Conservation (phyloP, 2,329 filamentous ascomycete species). For the Colletotrichum spinosum region DNA sequence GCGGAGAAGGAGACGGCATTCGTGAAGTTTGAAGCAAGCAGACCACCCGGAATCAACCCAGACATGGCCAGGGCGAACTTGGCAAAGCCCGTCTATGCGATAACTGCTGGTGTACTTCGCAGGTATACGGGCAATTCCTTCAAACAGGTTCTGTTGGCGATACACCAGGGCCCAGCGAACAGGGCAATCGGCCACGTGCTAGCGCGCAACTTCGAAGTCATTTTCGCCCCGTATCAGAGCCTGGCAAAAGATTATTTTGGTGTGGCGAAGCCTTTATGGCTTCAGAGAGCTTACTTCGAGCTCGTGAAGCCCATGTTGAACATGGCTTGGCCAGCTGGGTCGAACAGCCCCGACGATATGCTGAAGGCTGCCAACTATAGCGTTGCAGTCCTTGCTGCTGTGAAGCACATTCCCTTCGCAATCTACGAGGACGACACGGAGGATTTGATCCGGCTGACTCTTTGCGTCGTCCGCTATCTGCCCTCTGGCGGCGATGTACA, state of each 20-base stretch:
- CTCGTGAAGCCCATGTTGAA: slow-evolving; percentile 59
- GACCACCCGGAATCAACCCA: slow-evolving; percentile 12
- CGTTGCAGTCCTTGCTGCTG: slow-evolving; percentile 60
- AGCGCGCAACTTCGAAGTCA: slow-evolving; percentile 54
- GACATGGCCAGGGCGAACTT: slow-evolving; percentile 18
- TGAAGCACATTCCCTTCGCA: slow-evolving; percentile 61
- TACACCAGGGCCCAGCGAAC: slow-evolving; percentile 44
- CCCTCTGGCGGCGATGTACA: slow-evolving; percentile 57
- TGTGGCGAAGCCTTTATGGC: slow-evolving; percentile 55
- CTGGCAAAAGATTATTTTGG: slow-evolving; percentile 56
- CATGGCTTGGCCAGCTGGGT: slow-evolving; percentile 51
- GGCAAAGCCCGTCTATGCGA: slow-evolving; percentile 45
- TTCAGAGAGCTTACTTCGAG: slow-evolving; percentile 62
- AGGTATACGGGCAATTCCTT: slow-evolving; percentile 52
- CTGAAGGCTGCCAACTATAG: slow-evolving; percentile 53
- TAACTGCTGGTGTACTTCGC: slow-evolving; percentile 52
- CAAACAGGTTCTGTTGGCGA: slow-evolving; percentile 47
- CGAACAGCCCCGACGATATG: slow-evolving; percentile 43
- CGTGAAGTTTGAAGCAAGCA: slow-evolving; percentile 26
- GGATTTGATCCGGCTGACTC: slow-evolving; percentile 60
- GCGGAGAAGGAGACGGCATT: slow-evolving; percentile 20
- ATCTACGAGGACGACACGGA: slow-evolving; percentile 65
- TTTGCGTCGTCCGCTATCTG: slow-evolving; percentile 58
- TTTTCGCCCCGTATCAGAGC: slow-evolving; percentile 54
- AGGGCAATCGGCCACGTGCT: slow-evolving; percentile 51